These are phyloP conservation scores for Blastocystis sp. DNA, from an alignment of 352 stramenopile species.

Conservation along the genomic window DNA sequence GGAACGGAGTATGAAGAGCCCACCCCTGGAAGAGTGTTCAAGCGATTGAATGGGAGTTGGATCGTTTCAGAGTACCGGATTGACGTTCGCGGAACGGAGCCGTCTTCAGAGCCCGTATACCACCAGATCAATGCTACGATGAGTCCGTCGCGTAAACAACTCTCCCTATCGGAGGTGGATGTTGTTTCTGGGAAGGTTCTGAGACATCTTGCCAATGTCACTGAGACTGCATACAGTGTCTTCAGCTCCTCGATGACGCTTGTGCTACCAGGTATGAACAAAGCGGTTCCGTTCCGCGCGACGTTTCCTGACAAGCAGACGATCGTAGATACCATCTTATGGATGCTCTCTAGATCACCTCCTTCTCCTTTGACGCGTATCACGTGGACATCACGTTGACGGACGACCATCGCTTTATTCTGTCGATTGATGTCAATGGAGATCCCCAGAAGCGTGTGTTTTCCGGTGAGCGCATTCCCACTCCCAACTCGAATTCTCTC, in stretches of 20 bases:
- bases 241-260: not conserved
- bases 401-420: not conserved
- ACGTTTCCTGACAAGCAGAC: not conserved
- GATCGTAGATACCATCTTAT: not conserved
- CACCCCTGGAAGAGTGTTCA: not conserved
- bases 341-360: not conserved
- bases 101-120: not conserved
- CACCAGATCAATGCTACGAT: not conserved
- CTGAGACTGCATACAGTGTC: not conserved
- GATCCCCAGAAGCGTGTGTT: not conserved
- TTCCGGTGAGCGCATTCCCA: not conserved
- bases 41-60: not conserved
- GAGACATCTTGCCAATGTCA: not conserved
- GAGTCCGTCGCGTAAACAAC: not conserved
- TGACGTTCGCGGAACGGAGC: not conserved
- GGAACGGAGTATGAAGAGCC: not conserved
- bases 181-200: not conserved
- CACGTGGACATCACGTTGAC: not conserved
- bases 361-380: not conserved
- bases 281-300: not conserved
- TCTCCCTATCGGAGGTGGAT: not conserved
- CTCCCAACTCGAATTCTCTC: not conserved
- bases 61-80: not conserved
- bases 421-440: not conserved
- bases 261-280: not conserved